phyloP scores from a whole-genome alignment of 2,329 filamentous ascomycete genomes.

The Ceratocystis colombiana region DNA sequence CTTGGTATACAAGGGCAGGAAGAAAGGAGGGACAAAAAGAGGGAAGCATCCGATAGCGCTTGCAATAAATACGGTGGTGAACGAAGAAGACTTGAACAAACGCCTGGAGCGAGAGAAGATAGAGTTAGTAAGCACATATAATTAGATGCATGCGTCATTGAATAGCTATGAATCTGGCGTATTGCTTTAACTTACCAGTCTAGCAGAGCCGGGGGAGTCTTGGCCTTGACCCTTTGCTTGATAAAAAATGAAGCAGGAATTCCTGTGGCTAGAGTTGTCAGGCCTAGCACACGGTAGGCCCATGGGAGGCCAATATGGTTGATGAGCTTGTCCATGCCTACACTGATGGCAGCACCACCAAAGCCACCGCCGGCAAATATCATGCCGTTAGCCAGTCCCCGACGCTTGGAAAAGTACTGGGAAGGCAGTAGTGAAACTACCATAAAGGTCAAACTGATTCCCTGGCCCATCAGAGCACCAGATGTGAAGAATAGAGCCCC shows the following conservation, averaged over 20 bases:
- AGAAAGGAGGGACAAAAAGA: conserved; percentile 52
- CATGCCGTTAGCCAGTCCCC: conserved; percentile 47
- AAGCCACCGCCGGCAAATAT: conserved; percentile 46
- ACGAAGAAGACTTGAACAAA: conserved; percentile 44
- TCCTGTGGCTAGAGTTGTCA: conserved; percentile 44
- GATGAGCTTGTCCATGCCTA: conserved; percentile 42
- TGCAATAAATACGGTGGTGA: conserved; percentile 44
- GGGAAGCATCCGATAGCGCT: conserved; percentile 50
- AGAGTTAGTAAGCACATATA: too few relatives aligned
- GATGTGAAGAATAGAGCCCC: conserved; percentile 33
- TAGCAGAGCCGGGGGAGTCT: conserved; percentile 35
- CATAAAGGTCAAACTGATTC: conserved; percentile 36
- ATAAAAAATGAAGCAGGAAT: conserved; percentile 47
- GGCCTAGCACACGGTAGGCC: conserved; percentile 44
- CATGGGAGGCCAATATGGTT: conserved; percentile 39
- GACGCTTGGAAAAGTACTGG: conserved; percentile 46
- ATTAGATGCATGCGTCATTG: too few relatives aligned
- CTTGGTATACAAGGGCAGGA: conserved; percentile 46
- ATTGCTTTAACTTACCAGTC: conserved; percentile 38
- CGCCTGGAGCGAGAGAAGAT: conserved; percentile 31
- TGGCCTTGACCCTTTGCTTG: conserved; percentile 37
- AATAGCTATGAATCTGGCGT: not conserved
- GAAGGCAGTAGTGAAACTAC: conserved; percentile 41
- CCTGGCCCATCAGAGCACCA: conserved; percentile 32
- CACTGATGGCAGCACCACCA: conserved; percentile 44